Base-by-base conservation (phyloP, 2,329 filamentous ascomycete species). In the Fusarium metavorans region DNA sequence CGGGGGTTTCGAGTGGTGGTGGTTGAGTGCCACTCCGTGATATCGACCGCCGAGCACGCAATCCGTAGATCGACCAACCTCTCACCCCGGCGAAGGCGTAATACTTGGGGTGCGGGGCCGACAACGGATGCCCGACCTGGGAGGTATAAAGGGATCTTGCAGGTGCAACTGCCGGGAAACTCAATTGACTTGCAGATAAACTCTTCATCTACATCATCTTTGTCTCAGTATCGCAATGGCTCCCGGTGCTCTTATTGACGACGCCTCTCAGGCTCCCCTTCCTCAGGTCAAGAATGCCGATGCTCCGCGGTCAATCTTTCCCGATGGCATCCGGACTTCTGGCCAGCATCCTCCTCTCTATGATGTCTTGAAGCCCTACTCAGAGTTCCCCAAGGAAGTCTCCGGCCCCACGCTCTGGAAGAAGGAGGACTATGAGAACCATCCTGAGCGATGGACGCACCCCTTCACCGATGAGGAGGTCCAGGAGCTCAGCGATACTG, bases 281-380 rank as follows among this genome's bases (percentile, higher is more conserved):
- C 76, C 77, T 6, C 72, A 71, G 20, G 66, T 66, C 13, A 80
- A 80, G 65, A 78, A 75, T 56, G 56, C 75, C 0, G 78, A 80
- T 14, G 78, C 78, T 18, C 78, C 78, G 37, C 76, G 76, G 14
- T 72, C 70, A 59, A 80, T 80, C 58, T 87, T 87, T 75, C 86
- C 86, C 5, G 86, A 87, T 41, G 86, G 85, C 45, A 86, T 87
- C 75, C 83, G 85, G 23, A 89, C 88, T 1, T 88, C 92, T 1
- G 94, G 94, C 39, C 94, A 96, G 80, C 92, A 94, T 75, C 86
- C 89, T 34, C 94, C 94, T 3, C 82, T 93, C 27, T 92, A 92
- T 78, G 86, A 91, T 39, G 83, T 87, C 4, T 81, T 96, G 18
- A 86, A 84, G 65, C 89, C 92, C 0, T 96, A 95, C 82, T 86